Percentiles rank a stretch among this genome's conserved stretches.
Conservation (phyloP, 2,329 filamentous ascomycete genomes). For the Phialophora tarda region DNA sequence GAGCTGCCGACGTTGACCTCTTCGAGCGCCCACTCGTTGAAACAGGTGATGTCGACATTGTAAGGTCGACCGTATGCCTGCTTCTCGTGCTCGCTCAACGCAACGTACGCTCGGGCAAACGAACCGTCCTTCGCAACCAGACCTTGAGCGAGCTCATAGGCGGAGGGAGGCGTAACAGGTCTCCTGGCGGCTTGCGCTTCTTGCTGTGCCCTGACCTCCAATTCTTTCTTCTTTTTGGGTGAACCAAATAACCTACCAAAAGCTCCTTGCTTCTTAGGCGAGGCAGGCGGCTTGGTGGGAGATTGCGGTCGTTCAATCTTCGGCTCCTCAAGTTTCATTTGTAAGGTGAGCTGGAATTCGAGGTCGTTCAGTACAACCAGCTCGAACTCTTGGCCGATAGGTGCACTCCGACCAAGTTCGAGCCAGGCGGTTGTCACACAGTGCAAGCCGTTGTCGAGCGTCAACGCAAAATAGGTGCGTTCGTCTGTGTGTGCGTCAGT, state of each 20-base stretch:
- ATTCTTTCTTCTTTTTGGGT: conserved; percentile 94
- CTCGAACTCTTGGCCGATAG: conserved; percentile 98
- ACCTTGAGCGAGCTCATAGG: conserved; percentile 57
- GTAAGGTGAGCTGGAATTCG: conserved; percentile 97
- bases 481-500: conserved; percentile 66
- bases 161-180: conserved; percentile 39
- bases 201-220: conserved; percentile 81
- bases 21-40: conserved; percentile 98
- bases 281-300: conserved; percentile 53
- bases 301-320: conserved; percentile 56
- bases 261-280: conserved; percentile 77
- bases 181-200: conserved; percentile 71
- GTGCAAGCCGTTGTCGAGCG: conserved; percentile 96
- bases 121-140: conserved; percentile 88
- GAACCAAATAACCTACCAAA: conserved; percentile 93
- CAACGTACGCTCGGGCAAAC: conserved; percentile 92
- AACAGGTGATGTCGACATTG: conserved; percentile 87
- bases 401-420: conserved; percentile 86
- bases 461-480: conserved; percentile 91
- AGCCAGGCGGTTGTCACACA: conserved; percentile 97
- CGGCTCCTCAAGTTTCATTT: conserved; percentile 89
- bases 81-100: conserved; percentile 88
- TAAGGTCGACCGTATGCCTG: conserved; percentile 87
- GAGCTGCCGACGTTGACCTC: conserved; percentile 80
- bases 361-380: conserved; percentile 95